Conservation (phyloP, 2,329 filamentous ascomycete species). For the Colletotrichum tamarilloi region DNA sequence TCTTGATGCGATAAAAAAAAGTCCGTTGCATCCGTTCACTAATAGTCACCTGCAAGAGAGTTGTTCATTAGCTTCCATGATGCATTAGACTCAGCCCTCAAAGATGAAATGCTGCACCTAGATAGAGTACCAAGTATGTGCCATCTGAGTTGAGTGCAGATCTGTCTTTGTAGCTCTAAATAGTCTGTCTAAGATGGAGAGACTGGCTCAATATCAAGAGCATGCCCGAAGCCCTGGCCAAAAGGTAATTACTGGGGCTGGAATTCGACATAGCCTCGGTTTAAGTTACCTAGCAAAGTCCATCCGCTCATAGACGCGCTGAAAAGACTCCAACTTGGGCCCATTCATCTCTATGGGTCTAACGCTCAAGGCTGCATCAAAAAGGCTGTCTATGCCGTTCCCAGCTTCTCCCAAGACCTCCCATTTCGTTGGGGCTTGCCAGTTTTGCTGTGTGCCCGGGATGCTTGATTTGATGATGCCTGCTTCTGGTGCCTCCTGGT, state of each 20-base stretch:
- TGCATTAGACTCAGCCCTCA: background rate
- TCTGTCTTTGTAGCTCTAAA: background rate
- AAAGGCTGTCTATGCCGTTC: background rate
- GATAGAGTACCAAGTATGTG: too few relatives aligned
- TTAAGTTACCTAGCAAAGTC: too few relatives aligned
- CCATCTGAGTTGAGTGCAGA: background rate
- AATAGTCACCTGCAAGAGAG: background rate
- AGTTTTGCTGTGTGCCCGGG: background rate
- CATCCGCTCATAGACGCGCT: too few relatives aligned
- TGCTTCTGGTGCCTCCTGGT: background rate
- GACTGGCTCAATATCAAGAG: too few relatives aligned
- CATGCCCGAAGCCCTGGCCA: too few relatives aligned
- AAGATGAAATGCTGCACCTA: background rate
- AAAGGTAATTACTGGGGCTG: too few relatives aligned
- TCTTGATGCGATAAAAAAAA: background rate
- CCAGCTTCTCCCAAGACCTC: background rate
- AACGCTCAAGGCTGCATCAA: background rate
- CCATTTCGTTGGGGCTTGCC: background rate
- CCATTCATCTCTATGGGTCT: too few relatives aligned
- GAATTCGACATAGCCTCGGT: too few relatives aligned
- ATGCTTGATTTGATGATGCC: background rate
- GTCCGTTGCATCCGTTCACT: background rate
- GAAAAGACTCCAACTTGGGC: too few relatives aligned
- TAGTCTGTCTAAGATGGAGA: too few relatives aligned
- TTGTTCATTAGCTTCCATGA: background rate